Base-by-base conservation (phyloP, 208 protist genomes). In the Kentomonas sorsogonicus region DNA sequence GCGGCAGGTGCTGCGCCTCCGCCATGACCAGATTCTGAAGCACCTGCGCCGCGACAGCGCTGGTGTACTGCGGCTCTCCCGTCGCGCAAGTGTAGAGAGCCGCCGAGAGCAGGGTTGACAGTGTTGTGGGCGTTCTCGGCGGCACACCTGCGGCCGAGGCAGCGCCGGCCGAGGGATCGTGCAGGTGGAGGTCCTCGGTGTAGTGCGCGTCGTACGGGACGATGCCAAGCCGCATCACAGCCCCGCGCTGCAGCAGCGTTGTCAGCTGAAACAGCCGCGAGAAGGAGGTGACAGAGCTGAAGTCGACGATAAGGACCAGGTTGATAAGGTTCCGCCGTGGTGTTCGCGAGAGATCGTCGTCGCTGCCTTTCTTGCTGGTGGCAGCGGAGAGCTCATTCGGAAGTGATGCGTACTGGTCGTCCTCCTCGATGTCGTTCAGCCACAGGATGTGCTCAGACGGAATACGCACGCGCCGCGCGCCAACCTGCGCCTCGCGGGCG, bases 291-390 rank as follows among this genome's bases (percentile, higher is more conserved):
- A 16, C 6, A 1, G n/a, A 59, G 15, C 46, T 62, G 10, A 72
- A 70, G 63, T 97, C 86, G 0, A 94, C 23, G 18, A 96, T 55
- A 9, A 76, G 33, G 5, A 94, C 60, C 7, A 66, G 31, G 6
- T 78, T 81, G 20, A 89, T 71, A 2, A 97, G 16, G 64, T 97
- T 97, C 53, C 73, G 81, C 4, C 58, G 59, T 9, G 90, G 68
- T n/a, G n/a, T n/a, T n/a, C 85, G 39, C 11, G 53, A 52, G 61
- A 38, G 41, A 10, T 41, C 66, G 34, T 18, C 69, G 29, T 10
- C 40, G 48, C 20, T 51, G 33, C 39, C 22, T n/a, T 6, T 25
- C n/a, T 18, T 23, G 1, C 52, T 52, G 30, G 34, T 51, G 34
- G 67, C 34, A 38, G 29, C 43, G 25, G 39, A 54, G 9, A 73